These are phyloP conservation scores for Lodderomyces parapsilosis DNA, from an alignment of 1,139 yeast genomes.

Conservation along the genomic window DNA sequence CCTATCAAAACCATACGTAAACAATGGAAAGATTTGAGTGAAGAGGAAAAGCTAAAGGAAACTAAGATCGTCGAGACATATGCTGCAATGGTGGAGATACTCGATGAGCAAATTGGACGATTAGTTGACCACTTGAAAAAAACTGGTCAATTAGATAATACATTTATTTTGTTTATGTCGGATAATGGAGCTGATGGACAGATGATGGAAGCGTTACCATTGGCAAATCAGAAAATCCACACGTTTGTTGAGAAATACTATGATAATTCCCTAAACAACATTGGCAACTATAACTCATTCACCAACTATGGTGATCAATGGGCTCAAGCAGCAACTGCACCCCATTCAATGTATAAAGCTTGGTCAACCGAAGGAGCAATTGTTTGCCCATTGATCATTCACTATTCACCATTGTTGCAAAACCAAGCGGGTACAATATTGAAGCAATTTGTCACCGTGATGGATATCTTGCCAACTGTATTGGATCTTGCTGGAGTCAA, in stretches of 20 bases:
- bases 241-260: constrained; percentile 31
- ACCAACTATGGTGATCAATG: constrained; percentile 56
- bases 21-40: constrained; percentile 43
- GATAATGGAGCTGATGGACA: constrained; percentile 67
- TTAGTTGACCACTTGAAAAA: constrained; percentile 38
- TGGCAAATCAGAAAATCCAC: constrained; percentile 27
- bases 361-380: constrained; percentile 60
- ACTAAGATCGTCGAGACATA: constrained; percentile 52
- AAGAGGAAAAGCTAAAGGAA: constrained; percentile 33
- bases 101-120: constrained; percentile 50
- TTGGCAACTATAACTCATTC: constrained; percentile 49
- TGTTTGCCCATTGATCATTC: constrained; percentile 50
- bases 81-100: constrained; percentile 58
- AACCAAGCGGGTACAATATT: constrained; percentile 27
- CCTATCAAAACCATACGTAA: constrained; percentile 40
- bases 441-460: constrained; percentile 49
- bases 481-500: constrained; percentile 45
- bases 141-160: constrained; percentile 47
- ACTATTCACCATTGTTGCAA: constrained; percentile 32
- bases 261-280: constrained; percentile 45
- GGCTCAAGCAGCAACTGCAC: constrained; percentile 66
- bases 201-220: constrained; percentile 53
- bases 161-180: constrained; percentile 53
- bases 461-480: constrained; percentile 57
- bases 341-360: constrained; percentile 49